A percentile compares a stretch with the other conserved stretches of the same genome.
phyloP scores from a whole-genome alignment of 257 asterid genomes.

The Plantago elongata region DNA sequence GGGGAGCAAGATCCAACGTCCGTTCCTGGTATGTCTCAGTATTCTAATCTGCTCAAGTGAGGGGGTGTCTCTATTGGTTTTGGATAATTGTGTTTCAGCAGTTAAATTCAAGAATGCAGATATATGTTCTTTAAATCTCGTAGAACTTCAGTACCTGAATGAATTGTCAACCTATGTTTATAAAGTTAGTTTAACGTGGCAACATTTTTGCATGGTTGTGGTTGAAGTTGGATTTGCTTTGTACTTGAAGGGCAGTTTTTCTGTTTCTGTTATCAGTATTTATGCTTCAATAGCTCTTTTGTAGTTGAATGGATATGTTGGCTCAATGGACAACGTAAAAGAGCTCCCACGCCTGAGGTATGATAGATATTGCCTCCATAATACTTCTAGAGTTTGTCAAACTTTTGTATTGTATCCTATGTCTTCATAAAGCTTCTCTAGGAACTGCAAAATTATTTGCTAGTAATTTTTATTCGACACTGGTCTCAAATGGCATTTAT shows the following conservation, averaged over 20 bases:
- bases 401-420: no score
- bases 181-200: background rate
- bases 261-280: constrained; percentile 23
- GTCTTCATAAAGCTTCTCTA: no score
- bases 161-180: background rate
- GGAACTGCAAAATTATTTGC: no score
- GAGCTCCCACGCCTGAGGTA: constrained; percentile 93
- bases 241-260: background rate
- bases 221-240: constrained; percentile 1
- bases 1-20: constrained; percentile 89
- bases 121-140: background rate
- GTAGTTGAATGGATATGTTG: constrained; percentile 99
- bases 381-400: background rate
- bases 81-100: background rate
- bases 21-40: constrained; percentile 58
- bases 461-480: no score
- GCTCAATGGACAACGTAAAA: constrained; percentile 95
- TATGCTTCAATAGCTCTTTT: constrained; percentile 35
- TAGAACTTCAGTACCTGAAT: background rate
- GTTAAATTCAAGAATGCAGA: constrained; percentile 9
- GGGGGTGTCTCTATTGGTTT: constrained; percentile 1
- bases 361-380: constrained; percentile 1
- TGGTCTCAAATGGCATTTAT: no score
- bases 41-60: constrained; percentile 17
- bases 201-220: constrained; percentile 4